Evolutionary conservation across 2,329 filamentous ascomycete genomes (phyloP), one percentile per base, ranked within the genome.

Genomic region (Colletotrichum costaricense): DNA sequence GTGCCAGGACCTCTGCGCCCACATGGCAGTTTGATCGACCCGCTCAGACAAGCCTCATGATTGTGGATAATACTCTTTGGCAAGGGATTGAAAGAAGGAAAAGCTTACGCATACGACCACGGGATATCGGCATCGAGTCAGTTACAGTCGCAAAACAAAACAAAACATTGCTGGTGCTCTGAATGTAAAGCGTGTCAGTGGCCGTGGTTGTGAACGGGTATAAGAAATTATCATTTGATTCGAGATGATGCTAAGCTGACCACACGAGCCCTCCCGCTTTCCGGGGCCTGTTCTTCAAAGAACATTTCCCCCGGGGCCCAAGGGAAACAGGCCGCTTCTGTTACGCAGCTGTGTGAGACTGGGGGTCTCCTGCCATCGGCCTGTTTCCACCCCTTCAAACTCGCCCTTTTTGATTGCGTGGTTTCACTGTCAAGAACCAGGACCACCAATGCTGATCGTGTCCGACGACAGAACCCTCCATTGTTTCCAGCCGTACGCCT

Each of bases 401-500:
- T 28, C 3, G 0, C 14, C 33, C 14, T 54, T 35, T 35, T 46
- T 49, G 42, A 54, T 63, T 54, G 46, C 12, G 46, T 22, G 60
- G 26, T 24, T 46, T 4, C 24, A 33, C 16, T 16, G 46, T 4
- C 24, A 33, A 35, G 46, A 9, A 35, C 14, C 5, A 16, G 22
- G 42, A 19, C 28, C 28, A 24, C 26, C 26, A 57, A 59, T 59
- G 60, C 28, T 63, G 8, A 7, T 54, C 19, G 14, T 26, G 7
- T 33, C 60, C 60, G 26, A 63, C 7, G 46, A 54, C 22, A 19
- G 19, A 49, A 19, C 12, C 24, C 30, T 16, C 66, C 67, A 19
- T 3, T 70, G 14, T 65, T 63, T 60, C 67, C 60, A 35, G 46
- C 70, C 67, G 35, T 70, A 73, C 70, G 60, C 70, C 70, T 69